Evolutionary conservation across 371 early-diverging fungal species (phyloP), one percentile per base, ranked within the genome.

Genomic region (Catenaria anguillulae): DNA sequence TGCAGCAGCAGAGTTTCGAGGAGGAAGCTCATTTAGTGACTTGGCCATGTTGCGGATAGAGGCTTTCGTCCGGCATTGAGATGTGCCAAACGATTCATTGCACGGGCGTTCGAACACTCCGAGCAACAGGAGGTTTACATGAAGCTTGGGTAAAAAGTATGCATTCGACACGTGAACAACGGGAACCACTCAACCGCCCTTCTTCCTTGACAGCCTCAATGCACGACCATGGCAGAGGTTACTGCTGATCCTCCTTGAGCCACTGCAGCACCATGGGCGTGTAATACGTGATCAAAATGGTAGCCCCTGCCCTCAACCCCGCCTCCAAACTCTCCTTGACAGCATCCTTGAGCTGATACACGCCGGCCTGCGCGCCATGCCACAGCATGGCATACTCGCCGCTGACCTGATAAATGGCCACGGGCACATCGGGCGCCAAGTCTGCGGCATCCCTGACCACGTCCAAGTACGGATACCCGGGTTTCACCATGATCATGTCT

Each of bases 401-500:
- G 26, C 91, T 91, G 15, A 94, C 95, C 73, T 90, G 90, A 67
- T 89, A 90, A 0, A 87, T 85, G n/a, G 90, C 87, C 63, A 90
- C 78, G 17, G 89, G 88, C 54, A 79, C 77, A 61, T 88, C 83
- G 0, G 77, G 78, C 23, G 66, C 63, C 46, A 84, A 63, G 58
- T 88, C 84, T n/a, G 83, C 75, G 2, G 92, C 85, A 65, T 97
- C 95, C 26, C 94, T 81, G 23, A 95, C 80, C 61, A 97, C 86
- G 71, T 97, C 97, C 48, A 97, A 75, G 71, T 97, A 97, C 33
- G 93, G 93, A 63, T 83, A 83, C 31, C 89, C 94, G 4, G 97
- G 97, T 77, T 96, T 96, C 65, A 96, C 92, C 90, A 96, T 92
- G 55, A 97, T 78, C 34, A 92, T 82, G 73, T 97, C 97, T 12